Conservation (phyloP, 164 flowering plant genomes). For the Euptelea pleiosperma region DNA sequence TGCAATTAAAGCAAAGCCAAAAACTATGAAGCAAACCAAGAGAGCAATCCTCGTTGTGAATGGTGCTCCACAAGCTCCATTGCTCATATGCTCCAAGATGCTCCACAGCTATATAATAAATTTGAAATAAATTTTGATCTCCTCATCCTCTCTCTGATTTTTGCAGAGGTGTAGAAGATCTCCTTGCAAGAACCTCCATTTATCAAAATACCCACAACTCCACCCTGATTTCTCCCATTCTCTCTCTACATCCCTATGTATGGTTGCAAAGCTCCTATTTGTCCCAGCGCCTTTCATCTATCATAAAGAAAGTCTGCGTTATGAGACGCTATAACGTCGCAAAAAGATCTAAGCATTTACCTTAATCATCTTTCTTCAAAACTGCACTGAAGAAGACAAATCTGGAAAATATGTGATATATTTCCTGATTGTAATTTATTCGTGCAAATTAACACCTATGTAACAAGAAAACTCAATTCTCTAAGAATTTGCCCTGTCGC, state of each 20-base stretch:
- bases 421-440: background rate
- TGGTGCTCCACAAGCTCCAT: constrained; percentile 96
- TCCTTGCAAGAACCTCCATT: constrained; percentile 71
- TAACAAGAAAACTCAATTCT: too few relatives aligned
- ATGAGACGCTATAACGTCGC: constrained; percentile 49
- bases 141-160: constrained; percentile 62
- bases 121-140: constrained; percentile 57
- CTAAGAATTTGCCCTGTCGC: too few relatives aligned
- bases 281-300: constrained; percentile 97
- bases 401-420: constrained; percentile 21
- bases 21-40: constrained; percentile 90
- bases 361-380: constrained; percentile 43
- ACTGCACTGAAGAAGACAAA: constrained; percentile 29
- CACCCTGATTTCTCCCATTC: constrained; percentile 74
- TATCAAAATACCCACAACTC: constrained; percentile 56
- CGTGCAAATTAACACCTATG: background rate
- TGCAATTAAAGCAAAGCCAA: constrained; percentile 40
- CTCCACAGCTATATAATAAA: constrained; percentile 78
- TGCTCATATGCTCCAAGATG: constrained; percentile 89
- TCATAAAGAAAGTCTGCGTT: constrained; percentile 86
- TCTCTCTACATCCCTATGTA: constrained; percentile 89
- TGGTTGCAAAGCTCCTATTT: constrained; percentile 88
- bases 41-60: constrained; percentile 84
- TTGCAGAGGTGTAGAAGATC: constrained; percentile 55
- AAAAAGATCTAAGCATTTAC: constrained; percentile 56